These are phyloP conservation scores for Xylariaceae sp. DNA, from an alignment of 2,329 filamentous ascomycete species.

Conservation along the genomic window DNA sequence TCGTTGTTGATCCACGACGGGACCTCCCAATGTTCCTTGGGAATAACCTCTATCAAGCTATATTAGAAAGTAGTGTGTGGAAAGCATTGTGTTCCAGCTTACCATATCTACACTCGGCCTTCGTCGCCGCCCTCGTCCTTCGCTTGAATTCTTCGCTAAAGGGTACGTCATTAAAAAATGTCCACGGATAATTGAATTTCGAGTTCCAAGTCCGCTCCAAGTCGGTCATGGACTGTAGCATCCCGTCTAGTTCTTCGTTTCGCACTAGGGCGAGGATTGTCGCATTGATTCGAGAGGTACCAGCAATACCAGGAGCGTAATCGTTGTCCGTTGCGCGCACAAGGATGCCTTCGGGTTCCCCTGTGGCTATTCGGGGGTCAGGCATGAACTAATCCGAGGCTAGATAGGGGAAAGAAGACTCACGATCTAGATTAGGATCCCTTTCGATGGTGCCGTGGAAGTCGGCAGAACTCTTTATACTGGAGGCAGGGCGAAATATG, in stretches of 20 bases:
- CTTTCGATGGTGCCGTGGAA: constrained; percentile 54
- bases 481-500: constrained; percentile 61
- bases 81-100: constrained; percentile 27
- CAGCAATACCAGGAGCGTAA: constrained; percentile 74
- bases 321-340: constrained; percentile 73
- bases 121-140: constrained; percentile 78
- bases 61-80: constrained; percentile 31
- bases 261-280: constrained; percentile 90
- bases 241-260: constrained; percentile 82
- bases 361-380: constrained; percentile 62
- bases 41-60: constrained; percentile 72
- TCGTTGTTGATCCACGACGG: constrained; percentile 92
- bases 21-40: constrained; percentile 91
- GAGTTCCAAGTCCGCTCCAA: constrained; percentile 94
- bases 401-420: constrained; percentile 36
- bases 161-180: constrained; percentile 95
- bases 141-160: constrained; percentile 93
- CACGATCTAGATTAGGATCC: constrained; percentile 88
- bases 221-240: constrained; percentile 87
- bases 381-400: neutral
- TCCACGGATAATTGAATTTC: constrained; percentile 99
- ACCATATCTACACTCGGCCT: constrained; percentile 87
- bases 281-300: constrained; percentile 86
- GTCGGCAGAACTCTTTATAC: constrained; percentile 43
- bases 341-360: constrained; percentile 78